These are phyloP conservation scores for Dactylellina drechsleri DNA, from an alignment of 2,329 filamentous ascomycete species.

Conservation along the genomic window DNA sequence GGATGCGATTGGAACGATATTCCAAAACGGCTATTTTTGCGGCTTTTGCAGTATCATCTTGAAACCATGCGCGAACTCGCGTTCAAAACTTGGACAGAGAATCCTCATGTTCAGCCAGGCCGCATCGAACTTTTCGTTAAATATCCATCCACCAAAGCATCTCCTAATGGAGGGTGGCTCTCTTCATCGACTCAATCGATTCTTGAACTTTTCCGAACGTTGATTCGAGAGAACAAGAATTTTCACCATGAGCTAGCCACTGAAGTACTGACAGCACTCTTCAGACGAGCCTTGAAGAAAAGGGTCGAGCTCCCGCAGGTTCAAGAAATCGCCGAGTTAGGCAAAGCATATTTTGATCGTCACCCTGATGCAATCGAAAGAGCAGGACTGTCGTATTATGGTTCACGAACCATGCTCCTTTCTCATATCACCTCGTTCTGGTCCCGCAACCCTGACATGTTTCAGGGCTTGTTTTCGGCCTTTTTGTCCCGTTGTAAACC, in stretches of 20 bases:
- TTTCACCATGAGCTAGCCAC: not conserved
- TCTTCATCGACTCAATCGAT: not conserved
- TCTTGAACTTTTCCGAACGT: not conserved
- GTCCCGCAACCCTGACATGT: not conserved
- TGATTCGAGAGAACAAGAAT: not conserved
- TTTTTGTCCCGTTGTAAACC: not conserved
- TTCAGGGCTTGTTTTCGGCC: not conserved
- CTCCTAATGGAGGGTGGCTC: not conserved
- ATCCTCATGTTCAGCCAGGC: not conserved
- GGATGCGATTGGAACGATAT: not conserved
- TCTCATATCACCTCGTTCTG: not conserved
- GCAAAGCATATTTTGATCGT: not conserved
- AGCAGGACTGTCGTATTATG: not conserved
- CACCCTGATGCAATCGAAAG: not conserved
- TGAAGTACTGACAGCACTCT: not conserved
- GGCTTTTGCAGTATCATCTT: not conserved
- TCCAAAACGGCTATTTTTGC: not conserved
- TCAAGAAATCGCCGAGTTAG: constrained; percentile 2
- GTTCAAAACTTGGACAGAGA: not conserved
- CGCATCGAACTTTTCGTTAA: not conserved
- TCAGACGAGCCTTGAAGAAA: not conserved
- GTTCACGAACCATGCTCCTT: not conserved
- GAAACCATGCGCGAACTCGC: not conserved
- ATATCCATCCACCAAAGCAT: not conserved
- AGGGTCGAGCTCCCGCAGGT: not conserved